Base-by-base conservation (phyloP, 495 filamentous ascomycete genomes). In the Aspergillus olivimuriae region DNA sequence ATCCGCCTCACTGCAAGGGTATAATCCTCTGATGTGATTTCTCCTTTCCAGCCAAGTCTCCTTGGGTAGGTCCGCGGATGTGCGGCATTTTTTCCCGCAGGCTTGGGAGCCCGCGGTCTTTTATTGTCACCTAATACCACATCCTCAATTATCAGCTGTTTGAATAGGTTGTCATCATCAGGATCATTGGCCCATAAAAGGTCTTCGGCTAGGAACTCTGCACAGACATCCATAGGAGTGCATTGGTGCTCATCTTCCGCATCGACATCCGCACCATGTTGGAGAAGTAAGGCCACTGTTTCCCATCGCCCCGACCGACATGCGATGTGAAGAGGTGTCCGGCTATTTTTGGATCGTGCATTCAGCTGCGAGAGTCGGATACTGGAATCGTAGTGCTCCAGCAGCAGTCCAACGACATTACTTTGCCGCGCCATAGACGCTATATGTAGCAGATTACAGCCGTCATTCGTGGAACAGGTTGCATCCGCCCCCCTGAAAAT, bases 401-500 rank as follows among this genome's bases (percentile, higher is more conserved):
- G 47, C 3, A 75, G 46, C 12, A 69, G 32, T 0, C 60, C 70
- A 6, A 74, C 46, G 6, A 57, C 50, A 38, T 70, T 70, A 30
- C 48, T 58, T 39, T 66, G 51, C 4, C 60, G 48, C 20, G 63
- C 56, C 26, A 47, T 41, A 3, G 63, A 53, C 6, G 68, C 69
- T 16, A 70, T 48, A 43, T 74, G 71, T 3, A 74, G 50, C 14
- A 62, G 39, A 8, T 60, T 70, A 12, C 53, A 43, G 1, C 59
- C 53, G 11, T 68, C 51, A 14, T 55, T 43, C 0, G 68, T 68
- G 4, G 17, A 19, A 10, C 28, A 30, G 7, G 47, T 46, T 11
- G 51, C 18, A 37, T 62, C 47, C 2, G 62, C 65, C 4, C 70
- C 70, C 0, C 50, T 50, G 10, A 43, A 21, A n/a, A 74, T 54